Conservation (phyloP, 2,329 filamentous ascomycete species). For the Talaromyces sp. region DNA sequence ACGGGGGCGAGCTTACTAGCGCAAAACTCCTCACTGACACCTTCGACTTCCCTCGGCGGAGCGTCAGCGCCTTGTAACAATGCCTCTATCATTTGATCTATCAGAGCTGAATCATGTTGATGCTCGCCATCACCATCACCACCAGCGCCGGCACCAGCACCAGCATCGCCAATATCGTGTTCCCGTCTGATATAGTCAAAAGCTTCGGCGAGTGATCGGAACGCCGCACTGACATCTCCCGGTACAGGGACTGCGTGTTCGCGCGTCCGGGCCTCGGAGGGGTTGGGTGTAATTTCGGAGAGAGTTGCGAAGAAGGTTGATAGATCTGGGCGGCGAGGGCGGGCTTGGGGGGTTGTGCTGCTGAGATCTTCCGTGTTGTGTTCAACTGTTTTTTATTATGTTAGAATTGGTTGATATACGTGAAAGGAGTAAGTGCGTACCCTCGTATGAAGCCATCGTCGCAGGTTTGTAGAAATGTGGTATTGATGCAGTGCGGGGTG, state of each 20-base stretch:
- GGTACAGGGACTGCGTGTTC: conserved; percentile 59
- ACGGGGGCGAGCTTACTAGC: conserved; percentile 38
- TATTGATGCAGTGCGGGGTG: conserved; percentile 7
- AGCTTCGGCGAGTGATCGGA: conserved; percentile 59
- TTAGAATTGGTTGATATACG: too few species aligned
- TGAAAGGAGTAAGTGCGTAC: conserved; percentile 21
- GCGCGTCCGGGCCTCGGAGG: conserved; percentile 49
- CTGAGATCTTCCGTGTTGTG: conserved; percentile 39
- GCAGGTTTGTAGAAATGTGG: not conserved
- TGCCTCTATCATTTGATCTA: conserved; percentile 55
- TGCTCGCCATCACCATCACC: conserved; percentile 26
- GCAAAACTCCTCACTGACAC: conserved; percentile 60
- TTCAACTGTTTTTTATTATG: conserved; percentile 32
- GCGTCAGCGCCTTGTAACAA: conserved; percentile 56
- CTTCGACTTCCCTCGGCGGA: conserved; percentile 59
- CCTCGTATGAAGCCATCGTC: conserved; percentile 43
- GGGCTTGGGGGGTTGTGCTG: conserved; percentile 26
- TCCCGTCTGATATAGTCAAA: conserved; percentile 56
- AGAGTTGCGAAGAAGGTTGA: conserved; percentile 64
- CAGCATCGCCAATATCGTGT: conserved; percentile 28
- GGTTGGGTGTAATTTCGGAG: conserved; percentile 54
- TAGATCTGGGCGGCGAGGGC: conserved; percentile 58
- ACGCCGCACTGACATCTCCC: conserved; percentile 58
- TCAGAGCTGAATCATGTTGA: conserved; percentile 29
- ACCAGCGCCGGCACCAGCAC: conserved; percentile 35